Base-by-base conservation (phyloP, 2,329 filamentous ascomycete species). In the Thelonectria blattea region DNA sequence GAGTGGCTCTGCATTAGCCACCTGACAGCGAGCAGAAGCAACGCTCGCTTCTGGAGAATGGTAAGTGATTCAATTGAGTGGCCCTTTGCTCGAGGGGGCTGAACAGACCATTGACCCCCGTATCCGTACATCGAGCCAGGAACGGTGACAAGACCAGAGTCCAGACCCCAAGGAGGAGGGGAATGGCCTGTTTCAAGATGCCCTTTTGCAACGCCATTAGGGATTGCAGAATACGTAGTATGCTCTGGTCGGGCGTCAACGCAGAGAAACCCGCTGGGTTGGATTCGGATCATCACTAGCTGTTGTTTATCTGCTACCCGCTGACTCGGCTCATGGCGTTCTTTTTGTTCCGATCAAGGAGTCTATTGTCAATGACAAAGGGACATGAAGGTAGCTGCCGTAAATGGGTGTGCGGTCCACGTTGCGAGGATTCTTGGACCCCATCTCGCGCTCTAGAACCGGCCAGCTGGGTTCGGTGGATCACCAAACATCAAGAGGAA, bases 131-230 rank as follows among this genome's bases (percentile, higher is more conserved):
- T 47, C 52, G 34, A 45, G 48, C 54, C 54, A 41, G 52, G 53
- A 60, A 65, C 56, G 39, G 52, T 60, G 55, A 52, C 50, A 63
- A 49, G 48, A 54, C 59, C 46, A 55, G 50, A 41, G 52, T 63
- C 65, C 46, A 65, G 48, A 45, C 59, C 51, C n/a, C 46, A n/a
- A 24, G 52, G 39, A 37, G 45, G 37, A 53, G 50, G 49, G 49
- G 45, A 50, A 50, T 59, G 51, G 39, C 37, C 51, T 54, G 51
- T 46, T 46, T 18, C 50, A 20, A 15, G 4, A 30, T 20, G 46
- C 30, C 27, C 50, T 8, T 54, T 51, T 41, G 34, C 42, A 49
- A 42, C 43, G 53, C 43, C 54, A 37, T 48, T 37, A 32, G 48
- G 32, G 42, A 22, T 37, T 57, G 42, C 32, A 48, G 48, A 27